phyloP scores from a whole-genome alignment of 78 protist species.

The Paulinella micropora region DNA sequence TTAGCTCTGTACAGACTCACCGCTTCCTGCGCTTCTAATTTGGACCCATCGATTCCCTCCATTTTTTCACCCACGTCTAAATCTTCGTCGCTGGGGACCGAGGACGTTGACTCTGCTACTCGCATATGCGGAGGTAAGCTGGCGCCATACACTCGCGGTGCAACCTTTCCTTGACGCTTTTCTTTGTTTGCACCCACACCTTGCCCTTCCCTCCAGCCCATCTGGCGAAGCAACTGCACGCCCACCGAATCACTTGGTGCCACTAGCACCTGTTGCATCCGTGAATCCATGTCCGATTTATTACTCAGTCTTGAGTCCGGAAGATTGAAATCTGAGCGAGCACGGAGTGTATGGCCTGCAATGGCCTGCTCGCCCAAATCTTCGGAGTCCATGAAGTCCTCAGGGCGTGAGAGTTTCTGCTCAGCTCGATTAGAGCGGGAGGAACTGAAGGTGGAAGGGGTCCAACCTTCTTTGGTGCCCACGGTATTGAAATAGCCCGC shows the following conservation, averaged over 20 bases:
- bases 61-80: too few species aligned
- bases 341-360: not conserved
- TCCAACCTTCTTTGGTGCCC: slow-evolving; percentile 77
- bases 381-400: slow-evolving; percentile 79
- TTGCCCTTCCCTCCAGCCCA: slow-evolving; percentile 42
- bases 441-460: slow-evolving; percentile 48
- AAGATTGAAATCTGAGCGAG: not conserved
- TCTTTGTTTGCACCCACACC: slow-evolving; percentile 40
- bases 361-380: slow-evolving; percentile 28
- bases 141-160: too few species aligned
- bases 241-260: not conserved
- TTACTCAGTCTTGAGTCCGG: not conserved
- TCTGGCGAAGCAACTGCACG: slow-evolving; percentile 11
- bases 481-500: slow-evolving; percentile 88
- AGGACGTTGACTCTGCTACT: too few species aligned
- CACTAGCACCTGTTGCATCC: not conserved
- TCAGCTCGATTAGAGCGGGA: slow-evolving; percentile 15
- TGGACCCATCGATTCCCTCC: too few species aligned
- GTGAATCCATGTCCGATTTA: not conserved
- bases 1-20: too few species aligned
- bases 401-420: not conserved
- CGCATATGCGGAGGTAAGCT: too few species aligned
- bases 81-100: too few species aligned
- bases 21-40: too few species aligned
- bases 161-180: too few species aligned